A percentile compares a stretch with the other conserved stretches of the same genome.
These are phyloP conservation scores for Aureobasidium sp. DNA, from an alignment of 2,329 filamentous ascomycete genomes.

Conservation along the genomic window DNA sequence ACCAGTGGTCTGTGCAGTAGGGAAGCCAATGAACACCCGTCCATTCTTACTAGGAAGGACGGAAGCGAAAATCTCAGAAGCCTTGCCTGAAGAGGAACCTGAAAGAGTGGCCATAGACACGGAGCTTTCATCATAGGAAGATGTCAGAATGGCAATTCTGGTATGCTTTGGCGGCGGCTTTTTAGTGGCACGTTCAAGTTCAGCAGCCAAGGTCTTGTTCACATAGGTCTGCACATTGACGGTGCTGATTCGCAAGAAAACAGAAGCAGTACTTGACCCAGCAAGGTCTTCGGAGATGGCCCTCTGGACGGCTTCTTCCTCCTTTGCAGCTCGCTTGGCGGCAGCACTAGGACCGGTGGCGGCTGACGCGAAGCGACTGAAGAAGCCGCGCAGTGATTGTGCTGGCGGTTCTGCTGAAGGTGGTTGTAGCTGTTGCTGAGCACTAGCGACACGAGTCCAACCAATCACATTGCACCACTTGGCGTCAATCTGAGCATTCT, in stretches of 20 bases:
- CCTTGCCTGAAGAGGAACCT: conserved; percentile 46
- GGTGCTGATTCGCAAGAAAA: conserved; percentile 83
- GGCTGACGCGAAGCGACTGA: conserved; percentile 62
- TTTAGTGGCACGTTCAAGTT: conserved; percentile 92
- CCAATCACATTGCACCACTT: conserved; percentile 80
- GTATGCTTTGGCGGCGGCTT: conserved; percentile 89
- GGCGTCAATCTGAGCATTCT: conserved; percentile 87
- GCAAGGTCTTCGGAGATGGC: conserved; percentile 65
- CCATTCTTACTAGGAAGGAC: conserved; percentile 85
- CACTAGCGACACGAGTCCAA: conserved; percentile 54
- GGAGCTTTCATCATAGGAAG: conserved; percentile 76
- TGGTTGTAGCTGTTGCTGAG: conserved; percentile 18
- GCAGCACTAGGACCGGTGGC: conserved; percentile 43
- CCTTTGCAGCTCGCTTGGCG: conserved; percentile 51
- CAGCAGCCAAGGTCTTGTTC: conserved; percentile 63
- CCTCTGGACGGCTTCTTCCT: conserved; percentile 57
- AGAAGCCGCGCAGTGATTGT: conserved; percentile 69
- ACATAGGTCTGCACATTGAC: conserved; percentile 75
- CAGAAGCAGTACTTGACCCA: conserved; percentile 63
- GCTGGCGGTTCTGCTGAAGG: conserved; percentile 18
- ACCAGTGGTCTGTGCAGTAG: conserved; percentile 93
- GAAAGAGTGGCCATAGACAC: conserved; percentile 53
- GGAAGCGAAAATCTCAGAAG: conserved; percentile 76
- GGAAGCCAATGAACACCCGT: conserved; percentile 93
- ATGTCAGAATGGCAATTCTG: conserved; percentile 78